phyloP scores from a whole-genome alignment of 257 asterid genomes.

The Scutellaria baicalensis region DNA sequence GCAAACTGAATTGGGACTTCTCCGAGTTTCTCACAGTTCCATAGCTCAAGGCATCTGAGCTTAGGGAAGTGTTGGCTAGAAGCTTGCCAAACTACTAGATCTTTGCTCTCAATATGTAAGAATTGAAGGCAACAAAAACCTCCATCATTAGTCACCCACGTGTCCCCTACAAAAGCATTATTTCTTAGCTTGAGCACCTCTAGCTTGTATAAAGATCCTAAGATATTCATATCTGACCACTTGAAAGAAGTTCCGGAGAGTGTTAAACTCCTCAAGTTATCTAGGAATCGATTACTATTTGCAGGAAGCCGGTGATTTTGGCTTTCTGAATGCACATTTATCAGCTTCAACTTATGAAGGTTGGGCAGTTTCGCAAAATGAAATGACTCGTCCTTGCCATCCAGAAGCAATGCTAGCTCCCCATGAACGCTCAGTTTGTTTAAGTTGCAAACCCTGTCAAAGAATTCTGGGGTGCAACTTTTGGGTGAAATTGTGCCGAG shows the following conservation, averaged over 20 bases:
- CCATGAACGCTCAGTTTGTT: conserved; percentile 21
- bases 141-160: conserved; percentile 3
- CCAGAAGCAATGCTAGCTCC: not conserved
- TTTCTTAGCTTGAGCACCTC: conserved; percentile 23
- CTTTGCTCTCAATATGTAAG: conserved; percentile 9
- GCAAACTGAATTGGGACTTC: conserved; percentile 5
- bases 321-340: conserved; percentile 12
- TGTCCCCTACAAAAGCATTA: conserved; percentile 5
- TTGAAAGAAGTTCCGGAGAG: conserved; percentile 18
- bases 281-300: conserved; percentile 11
- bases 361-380: not conserved
- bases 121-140: conserved; percentile 10
- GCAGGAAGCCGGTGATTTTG: conserved; percentile 14
- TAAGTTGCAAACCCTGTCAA: not conserved
- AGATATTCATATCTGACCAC: conserved; percentile 2
- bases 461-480: conserved; percentile 16
- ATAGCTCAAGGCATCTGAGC: conserved; percentile 22
- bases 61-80: not conserved
- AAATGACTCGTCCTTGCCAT: not conserved
- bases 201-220: conserved; percentile 25
- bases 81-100: conserved; percentile 8
- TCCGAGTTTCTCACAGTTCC: conserved; percentile 10
- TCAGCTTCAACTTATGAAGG: conserved; percentile 22
- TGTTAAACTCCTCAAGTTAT: conserved; percentile 20
- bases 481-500: conserved; percentile 13